A percentile compares a stretch with the other conserved stretches of the same genome.
phyloP scores from a whole-genome alignment of 305 asterid genomes.

The Petunia hybrid region DNA sequence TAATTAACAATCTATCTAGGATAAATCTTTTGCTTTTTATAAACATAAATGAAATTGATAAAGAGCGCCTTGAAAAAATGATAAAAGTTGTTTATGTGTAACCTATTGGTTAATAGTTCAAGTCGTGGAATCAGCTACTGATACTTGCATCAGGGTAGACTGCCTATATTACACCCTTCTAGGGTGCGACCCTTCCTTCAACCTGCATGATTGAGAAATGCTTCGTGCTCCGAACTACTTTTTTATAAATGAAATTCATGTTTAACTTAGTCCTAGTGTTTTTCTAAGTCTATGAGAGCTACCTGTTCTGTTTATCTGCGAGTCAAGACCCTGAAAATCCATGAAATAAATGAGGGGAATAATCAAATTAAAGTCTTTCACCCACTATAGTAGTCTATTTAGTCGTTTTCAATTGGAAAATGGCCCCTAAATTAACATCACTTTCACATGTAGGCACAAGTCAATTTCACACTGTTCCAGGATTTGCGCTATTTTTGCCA shows the following conservation, averaged over 20 bases:
- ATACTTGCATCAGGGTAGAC: too few species aligned
- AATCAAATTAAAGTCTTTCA: background rate
- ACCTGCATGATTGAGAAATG: too few species aligned
- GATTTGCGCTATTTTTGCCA: background rate
- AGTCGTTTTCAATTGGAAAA: background rate
- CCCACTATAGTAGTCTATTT: background rate
- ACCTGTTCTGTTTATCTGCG: background rate
- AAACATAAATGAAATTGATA: background rate
- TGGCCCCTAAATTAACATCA: background rate
- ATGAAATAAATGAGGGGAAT: background rate
- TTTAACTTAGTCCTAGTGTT: background rate
- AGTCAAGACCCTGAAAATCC: background rate
- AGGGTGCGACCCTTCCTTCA: too few species aligned
- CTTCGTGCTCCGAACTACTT: too few species aligned
- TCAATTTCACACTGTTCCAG: constrained; percentile 12
- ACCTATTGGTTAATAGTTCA: too few species aligned
- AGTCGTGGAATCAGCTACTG: too few species aligned
- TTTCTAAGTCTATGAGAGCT: background rate
- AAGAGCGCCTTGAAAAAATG: too few species aligned
- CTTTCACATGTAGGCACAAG: background rate
- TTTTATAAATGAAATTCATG: background rate
- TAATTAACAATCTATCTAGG: background rate
- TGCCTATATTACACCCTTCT: too few species aligned
- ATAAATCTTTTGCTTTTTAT: background rate
- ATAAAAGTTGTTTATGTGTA: too few species aligned